Evolutionary conservation across 1,139 yeast species (phyloP).

Genomic region (Saccharomycopsis phalli): DNA sequence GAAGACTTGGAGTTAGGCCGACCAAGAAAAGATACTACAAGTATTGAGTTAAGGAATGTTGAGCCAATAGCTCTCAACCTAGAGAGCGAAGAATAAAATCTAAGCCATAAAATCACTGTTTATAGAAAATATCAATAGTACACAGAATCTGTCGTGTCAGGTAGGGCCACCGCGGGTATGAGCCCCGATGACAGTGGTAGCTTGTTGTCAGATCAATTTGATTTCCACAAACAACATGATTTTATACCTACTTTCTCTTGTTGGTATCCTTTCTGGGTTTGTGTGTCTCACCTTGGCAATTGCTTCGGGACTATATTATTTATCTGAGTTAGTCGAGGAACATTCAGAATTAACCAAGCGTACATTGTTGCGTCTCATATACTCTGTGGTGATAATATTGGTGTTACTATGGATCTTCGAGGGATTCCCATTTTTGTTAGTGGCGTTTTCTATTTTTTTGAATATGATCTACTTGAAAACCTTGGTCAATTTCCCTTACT

Average conservation of each 20-base stretch:
- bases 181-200: neutral
- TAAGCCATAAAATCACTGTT: too few species aligned
- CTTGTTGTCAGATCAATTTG: too few species aligned
- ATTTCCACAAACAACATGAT: constrained; percentile 39
- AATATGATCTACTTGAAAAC: constrained; percentile 71
- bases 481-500: constrained; percentile 74
- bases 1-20: constrained; percentile 13
- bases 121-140: too few species aligned
- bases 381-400: constrained; percentile 45
- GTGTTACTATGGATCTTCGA: constrained; percentile 59
- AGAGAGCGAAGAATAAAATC: constrained; percentile 8
- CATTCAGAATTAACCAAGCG: constrained; percentile 79
- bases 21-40: constrained; percentile 6
- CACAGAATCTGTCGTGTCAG: too few species aligned
- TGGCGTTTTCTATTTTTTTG: constrained; percentile 57
- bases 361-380: constrained; percentile 54
- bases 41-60: constrained; percentile 19
- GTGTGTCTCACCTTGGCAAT: constrained; percentile 59
- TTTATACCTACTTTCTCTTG: constrained; percentile 46
- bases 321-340: constrained; percentile 90
- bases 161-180: neutral
- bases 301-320: constrained; percentile 85
- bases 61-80: constrained; percentile 18
- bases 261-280: constrained; percentile 72
- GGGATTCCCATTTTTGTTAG: constrained; percentile 63